phyloP scores from a whole-genome alignment of 768 basidiomycete species.

The Mycena maculata region DNA sequence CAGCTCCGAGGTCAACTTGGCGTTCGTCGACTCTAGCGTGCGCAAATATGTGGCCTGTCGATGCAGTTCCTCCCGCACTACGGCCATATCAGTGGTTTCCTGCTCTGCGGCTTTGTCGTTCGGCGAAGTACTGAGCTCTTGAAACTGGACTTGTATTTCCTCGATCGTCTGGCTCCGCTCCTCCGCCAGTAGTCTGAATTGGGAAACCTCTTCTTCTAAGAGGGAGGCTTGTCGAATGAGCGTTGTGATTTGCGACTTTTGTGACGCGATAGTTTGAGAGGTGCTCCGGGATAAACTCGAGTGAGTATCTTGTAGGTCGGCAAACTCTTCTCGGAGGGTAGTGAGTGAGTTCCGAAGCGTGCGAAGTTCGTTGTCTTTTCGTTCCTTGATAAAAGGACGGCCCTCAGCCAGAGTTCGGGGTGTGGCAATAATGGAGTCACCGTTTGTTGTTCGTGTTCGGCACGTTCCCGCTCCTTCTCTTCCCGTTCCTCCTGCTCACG shows the following conservation, averaged over 20 bases:
- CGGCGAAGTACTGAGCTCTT: conserved; percentile 54
- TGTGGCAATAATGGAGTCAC: conserved; percentile 46
- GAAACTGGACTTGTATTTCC: conserved; percentile 60
- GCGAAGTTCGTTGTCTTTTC: conserved; percentile 63
- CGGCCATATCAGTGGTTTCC: conserved; percentile 64
- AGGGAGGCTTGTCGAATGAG: conserved; percentile 58
- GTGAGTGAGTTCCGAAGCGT: conserved; percentile 61
- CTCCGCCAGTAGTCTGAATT: conserved; percentile 54
- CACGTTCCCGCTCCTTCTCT: conserved; percentile 70
- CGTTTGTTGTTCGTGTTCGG: conserved; percentile 66
- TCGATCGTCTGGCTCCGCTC: conserved; percentile 54
- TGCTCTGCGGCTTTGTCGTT: conserved; percentile 50
- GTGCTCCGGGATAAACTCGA: conserved; percentile 60
- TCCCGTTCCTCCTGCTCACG: conserved; percentile 75
- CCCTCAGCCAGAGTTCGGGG: not conserved
- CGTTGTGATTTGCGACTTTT: conserved; percentile 63
- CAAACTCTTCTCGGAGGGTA: conserved; percentile 65
- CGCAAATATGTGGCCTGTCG: conserved; percentile 73
- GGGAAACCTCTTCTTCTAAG: conserved; percentile 61
- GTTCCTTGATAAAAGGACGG: conserved; percentile 48
- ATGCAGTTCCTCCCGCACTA: conserved; percentile 76
- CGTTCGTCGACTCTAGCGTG: conserved; percentile 68
- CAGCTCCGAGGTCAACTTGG: conserved; percentile 66
- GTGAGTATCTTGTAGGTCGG: conserved; percentile 71
- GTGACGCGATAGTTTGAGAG: conserved; percentile 60